Base-by-base conservation (phyloP, 306 rosid genomes). In the Citrullus amarus region DNA sequence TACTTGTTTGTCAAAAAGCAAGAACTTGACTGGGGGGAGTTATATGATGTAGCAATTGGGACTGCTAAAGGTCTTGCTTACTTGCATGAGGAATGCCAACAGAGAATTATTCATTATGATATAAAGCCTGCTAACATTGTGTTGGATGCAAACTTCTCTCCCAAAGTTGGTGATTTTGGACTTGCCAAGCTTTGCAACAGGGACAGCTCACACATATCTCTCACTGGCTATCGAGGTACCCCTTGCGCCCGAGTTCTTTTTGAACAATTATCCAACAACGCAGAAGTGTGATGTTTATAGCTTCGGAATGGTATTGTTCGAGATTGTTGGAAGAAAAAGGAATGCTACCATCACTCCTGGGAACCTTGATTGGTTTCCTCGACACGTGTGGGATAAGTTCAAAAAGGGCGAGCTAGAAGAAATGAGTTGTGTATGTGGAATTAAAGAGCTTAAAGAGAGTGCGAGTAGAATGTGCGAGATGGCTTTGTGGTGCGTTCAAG, bases 61-160 rank as follows among this genome's bases (percentile, higher is more conserved):
- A 85, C 90, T 1, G 89, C 93, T 1, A 77, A 80, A 68, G 89
- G 84, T 6, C 81, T 87, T n/a, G 80, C 90, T 1, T 87, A 87
- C 58, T 79, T 85, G 72, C 90, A 85, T 51, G 92, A 87, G 81
- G 82, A 69, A 55, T 85, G 93, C 9, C 78, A 79, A 46, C 84
- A 87, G 0, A 81, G 84, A 75, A 89, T 89, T 66, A 67, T 89
- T 60, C 91, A 87, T 67, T 89, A 89, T 13, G 91, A 87, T 68
- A 87, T 86, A 41, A 89, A 89, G 44, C 93, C 91, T 0, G 89
- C 75, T 41, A 89, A 89, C 30, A 83, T 89, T 78, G 85, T 88
- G 3, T 81, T 88, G 60, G 88, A 86, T 14, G 48, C 4, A 8
- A 76, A 85, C 15, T 85, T 48, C 54, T 48, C 54, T 84, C 88